Base-by-base conservation (phyloP, 2,329 filamentous ascomycete genomes). In the Gyromitra esculenta region DNA sequence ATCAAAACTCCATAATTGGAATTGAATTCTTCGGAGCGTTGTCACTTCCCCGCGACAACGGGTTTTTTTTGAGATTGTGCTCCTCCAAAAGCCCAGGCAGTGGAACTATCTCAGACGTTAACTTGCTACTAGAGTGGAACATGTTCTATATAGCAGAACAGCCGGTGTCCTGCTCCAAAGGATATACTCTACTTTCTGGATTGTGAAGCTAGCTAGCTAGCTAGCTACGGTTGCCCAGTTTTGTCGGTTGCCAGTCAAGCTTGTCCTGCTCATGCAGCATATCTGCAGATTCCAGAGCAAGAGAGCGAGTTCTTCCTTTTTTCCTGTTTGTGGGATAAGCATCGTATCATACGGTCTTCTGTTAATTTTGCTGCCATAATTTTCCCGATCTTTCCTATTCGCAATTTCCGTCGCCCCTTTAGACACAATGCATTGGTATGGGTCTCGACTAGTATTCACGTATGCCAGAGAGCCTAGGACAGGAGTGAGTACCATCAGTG, bases 11-110 rank as follows among this genome's bases (percentile, higher is more conserved):
- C 59, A 43, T 66, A 64, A 69, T 52, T 69, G 39, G 52, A 69
- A 60, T 69, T 65, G 56, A 35, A 66, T 73, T 73, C 52, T 50
- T 50, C 66, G 57, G 45, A 59, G 35, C 60, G 70, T 56, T 73
- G 73, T 73, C 74, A 68, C 62, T 69, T 74, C 69, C 70, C 13
- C 64, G 57, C 63, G 35, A 62, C 62, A 66, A 39, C 45, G 21
- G 64, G 8, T 54, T 63, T 56, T 73, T 13, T 50, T 56, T 63
- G 50, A 67, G 65, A 39, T 57, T 57, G 65, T 75, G 71, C 70
- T 45, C 63, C 25, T 31, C 25, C 25, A 31, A 3, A 31, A 31
- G 25, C 25, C 25, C 25, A 57, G 18, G 59, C 48, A n/a, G 48
- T 41, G 64, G 15, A 57, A 57, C 31, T n/a, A 31, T 62, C 25